These are phyloP conservation scores for Panicum virgatum DNA, from an alignment of 202 grass and related monocot genomes.

Conservation along the genomic window DNA sequence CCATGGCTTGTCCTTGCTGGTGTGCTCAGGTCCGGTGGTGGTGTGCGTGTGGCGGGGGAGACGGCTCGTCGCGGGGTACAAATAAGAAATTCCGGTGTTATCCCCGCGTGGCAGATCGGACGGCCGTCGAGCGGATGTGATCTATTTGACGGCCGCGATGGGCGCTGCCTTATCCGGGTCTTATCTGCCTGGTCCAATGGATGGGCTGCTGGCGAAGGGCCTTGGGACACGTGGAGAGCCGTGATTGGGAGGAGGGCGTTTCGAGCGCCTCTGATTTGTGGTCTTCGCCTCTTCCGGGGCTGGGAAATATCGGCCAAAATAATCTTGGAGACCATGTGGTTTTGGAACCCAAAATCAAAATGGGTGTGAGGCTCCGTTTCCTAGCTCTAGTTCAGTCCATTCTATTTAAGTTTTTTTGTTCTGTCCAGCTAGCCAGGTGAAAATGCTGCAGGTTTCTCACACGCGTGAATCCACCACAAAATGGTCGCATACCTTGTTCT, in stretches of 20 bases:
- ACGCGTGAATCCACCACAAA: neutral
- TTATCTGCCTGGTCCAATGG: conserved; percentile 58
- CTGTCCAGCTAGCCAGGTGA: neutral
- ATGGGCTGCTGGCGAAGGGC: conserved; percentile 15
- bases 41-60: conserved; percentile 35
- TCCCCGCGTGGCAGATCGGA: conserved; percentile 60
- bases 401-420: neutral
- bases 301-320: conserved; percentile 44
- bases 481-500: neutral
- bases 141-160: conserved; percentile 68
- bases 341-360: neutral
- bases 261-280: conserved; percentile 40
- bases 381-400: neutral
- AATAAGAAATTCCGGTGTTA: conserved; percentile 50
- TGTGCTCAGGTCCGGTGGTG: neutral
- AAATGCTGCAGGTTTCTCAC: neutral
- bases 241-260: conserved; percentile 38
- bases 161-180: conserved; percentile 71
- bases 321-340: conserved; percentile 30
- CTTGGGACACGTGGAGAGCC: conserved; percentile 48
- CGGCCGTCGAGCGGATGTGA: conserved; percentile 35
- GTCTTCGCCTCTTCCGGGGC: conserved; percentile 28
- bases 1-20: conserved; percentile 44
- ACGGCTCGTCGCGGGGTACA: conserved; percentile 41
- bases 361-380: neutral